These are phyloP conservation scores for Microglena sp. DNA, from an alignment of 139 green algal species.

Conservation along the genomic window DNA sequence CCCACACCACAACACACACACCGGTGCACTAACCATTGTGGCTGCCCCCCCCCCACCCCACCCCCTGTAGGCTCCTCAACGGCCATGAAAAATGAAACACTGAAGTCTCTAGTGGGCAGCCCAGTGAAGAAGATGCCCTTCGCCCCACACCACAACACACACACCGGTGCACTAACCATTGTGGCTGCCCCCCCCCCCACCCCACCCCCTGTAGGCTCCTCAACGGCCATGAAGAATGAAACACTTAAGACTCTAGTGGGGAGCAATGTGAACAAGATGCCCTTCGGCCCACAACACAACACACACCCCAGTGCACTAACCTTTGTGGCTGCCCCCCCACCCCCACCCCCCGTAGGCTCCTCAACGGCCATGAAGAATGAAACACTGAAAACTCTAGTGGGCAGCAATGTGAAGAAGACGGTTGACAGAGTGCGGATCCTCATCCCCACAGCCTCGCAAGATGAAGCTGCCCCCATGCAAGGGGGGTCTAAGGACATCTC, in stretches of 20 bases:
- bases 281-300: background rate
- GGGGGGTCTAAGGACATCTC: slow-evolving; percentile 30
- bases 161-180: background rate
- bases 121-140: background rate
- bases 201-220: background rate
- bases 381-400: slow-evolving; percentile 19
- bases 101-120: background rate
- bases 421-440: slow-evolving; percentile 12
- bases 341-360: background rate
- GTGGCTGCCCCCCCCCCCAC: background rate
- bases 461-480: slow-evolving; percentile 6
- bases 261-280: slow-evolving; percentile 6
- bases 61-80: background rate
- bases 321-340: slow-evolving; percentile 1
- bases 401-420: slow-evolving; percentile 9
- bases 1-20: no score
- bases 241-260: slow-evolving; percentile 20
- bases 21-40: no score
- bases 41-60: no score
- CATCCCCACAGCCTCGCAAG: slow-evolving; percentile 4
- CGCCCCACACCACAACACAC: background rate
- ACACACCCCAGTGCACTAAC: background rate
- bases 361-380: slow-evolving; percentile 4
- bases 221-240: slow-evolving; percentile 4
- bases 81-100: background rate